Conservation (phyloP, 2,329 filamentous ascomycete species). For the Clarireedia paspali region DNA sequence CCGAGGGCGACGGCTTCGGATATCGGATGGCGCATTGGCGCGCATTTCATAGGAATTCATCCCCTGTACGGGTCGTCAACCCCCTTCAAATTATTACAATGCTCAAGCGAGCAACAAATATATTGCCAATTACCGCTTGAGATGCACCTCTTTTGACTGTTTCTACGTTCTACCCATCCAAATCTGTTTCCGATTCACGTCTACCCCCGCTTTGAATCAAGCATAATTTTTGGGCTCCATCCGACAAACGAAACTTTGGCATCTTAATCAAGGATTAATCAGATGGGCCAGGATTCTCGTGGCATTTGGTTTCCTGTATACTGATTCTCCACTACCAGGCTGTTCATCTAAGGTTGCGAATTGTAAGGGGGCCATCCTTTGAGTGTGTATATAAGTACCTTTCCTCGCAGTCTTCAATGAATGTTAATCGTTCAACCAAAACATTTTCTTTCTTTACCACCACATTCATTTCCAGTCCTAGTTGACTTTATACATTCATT, state of each 20-base stretch:
- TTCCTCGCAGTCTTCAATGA: not conserved
- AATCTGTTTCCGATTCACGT: not conserved
- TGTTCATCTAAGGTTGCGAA: not conserved
- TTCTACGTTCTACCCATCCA: not conserved
- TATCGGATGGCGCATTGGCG: not conserved
- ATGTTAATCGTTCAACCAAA: slow-evolving; percentile 1
- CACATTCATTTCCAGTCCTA: slow-evolving; percentile 9
- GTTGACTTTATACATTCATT: slow-evolving; percentile 1
- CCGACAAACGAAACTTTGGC: not conserved
- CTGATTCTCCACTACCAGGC: not conserved
- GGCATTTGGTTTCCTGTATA: not conserved
- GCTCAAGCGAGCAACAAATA: slow-evolving; percentile 4
- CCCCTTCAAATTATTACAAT: not conserved
- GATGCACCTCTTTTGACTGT: not conserved
- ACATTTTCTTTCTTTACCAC: slow-evolving; percentile 4
- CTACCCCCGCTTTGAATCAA: not conserved
- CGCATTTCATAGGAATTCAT: not conserved
- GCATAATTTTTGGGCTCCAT: not conserved
- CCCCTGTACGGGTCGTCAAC: not conserved
- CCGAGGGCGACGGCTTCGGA: not conserved
- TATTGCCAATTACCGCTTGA: slow-evolving; percentile 4
- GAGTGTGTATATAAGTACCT: slow-evolving; percentile 5
- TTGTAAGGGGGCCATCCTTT: not conserved
- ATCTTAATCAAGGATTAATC: not conserved
- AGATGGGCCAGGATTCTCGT: not conserved